Evolutionary conservation across 2,329 filamentous ascomycete genomes (phyloP), one percentile per base, ranked within the genome.

Genomic region (Fusarium sp.): DNA sequence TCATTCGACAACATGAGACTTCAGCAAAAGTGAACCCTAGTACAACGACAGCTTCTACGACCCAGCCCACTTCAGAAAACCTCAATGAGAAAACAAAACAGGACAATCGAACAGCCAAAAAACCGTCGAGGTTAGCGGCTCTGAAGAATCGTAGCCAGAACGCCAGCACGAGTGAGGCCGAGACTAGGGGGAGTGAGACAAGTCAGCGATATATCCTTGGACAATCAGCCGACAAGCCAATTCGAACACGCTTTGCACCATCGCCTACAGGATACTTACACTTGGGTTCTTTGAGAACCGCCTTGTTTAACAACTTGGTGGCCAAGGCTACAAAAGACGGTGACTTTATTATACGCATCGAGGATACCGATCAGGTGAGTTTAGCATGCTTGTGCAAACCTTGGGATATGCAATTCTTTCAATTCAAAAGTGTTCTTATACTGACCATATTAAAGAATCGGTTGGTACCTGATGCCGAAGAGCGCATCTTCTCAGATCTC

Each of bases 261-360:
- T 98, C 96, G 2, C 96, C 96, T 0, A 99, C 96, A 0, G 96
- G 96, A 2, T 94, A 95, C 74, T 85, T 99, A 24, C 96, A 99
- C 80, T 84, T 99, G 14, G 96, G 96, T 6, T 97, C 94, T 1
- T 80, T 99, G 36, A 87, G 96, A 61, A 99, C 96, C 1, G 97
- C 97, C 0, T 81, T 99, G n/a, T 98, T 94, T 83, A 98, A 97
- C 76, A 98, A 95, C 72, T 83, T 99, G 6, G 85, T 97, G n/a
- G 94, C 96, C 1, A 92, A 91, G 75, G 89, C 91, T 4, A 97
- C 96, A 0, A 75, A 76, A 4, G 91, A 92, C 6, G 96, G 96
- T 8, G 92, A 97, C 77, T 99, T 99, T 75, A 81, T 99, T 13
- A 82, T 99, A 50, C 89, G 96, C 11, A 90, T 99, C 67, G 96